A percentile compares a stretch with the other conserved stretches of the same genome.
Conservation (phyloP, 495 filamentous ascomycete species). For the Lepidopterella palustris region DNA sequence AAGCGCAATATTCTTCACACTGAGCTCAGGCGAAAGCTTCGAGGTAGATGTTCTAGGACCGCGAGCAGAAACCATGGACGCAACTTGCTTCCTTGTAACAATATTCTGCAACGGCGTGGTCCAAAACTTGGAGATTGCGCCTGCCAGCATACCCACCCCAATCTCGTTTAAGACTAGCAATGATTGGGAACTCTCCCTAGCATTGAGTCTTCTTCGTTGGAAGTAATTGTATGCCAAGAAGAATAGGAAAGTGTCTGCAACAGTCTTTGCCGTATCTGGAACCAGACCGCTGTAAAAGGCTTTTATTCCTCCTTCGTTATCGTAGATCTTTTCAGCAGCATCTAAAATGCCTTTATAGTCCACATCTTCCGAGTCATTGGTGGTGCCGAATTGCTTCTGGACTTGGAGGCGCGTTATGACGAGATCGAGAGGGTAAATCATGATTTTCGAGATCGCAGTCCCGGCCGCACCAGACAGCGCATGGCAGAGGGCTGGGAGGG, state of each 20-base stretch:
- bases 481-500: slow-evolving; percentile 82
- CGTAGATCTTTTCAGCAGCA: slow-evolving; percentile 66
- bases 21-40: slow-evolving; percentile 28
- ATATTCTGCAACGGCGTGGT: slow-evolving; percentile 81
- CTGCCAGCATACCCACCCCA: slow-evolving; percentile 67
- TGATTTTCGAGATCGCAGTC: slow-evolving; percentile 66
- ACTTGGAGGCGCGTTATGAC: slow-evolving; percentile 80
- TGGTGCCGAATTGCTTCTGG: slow-evolving; percentile 51
- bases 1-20: slow-evolving; percentile 53
- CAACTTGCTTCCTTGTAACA: slow-evolving; percentile 73
- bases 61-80: slow-evolving; percentile 41
- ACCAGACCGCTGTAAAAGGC: slow-evolving; percentile 72
- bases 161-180: slow-evolving; percentile 69
- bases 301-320: slow-evolving; percentile 56
- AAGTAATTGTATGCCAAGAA: slow-evolving; percentile 74
- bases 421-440: slow-evolving; percentile 79
- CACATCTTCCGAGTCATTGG: slow-evolving; percentile 27
- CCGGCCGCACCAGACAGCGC: slow-evolving; percentile 74
- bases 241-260: slow-evolving; percentile 75
- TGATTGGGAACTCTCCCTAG: slow-evolving; percentile 22
- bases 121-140: slow-evolving; percentile 68
- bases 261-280: slow-evolving; percentile 65
- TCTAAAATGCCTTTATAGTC: slow-evolving; percentile 57
- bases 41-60: slow-evolving; percentile 9
- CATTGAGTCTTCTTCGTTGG: slow-evolving; percentile 51